A percentile compares a stretch with the other conserved stretches of the same genome.
These are phyloP conservation scores for Xylariaceae sp. DNA, from an alignment of 2,329 filamentous ascomycete species.

Conservation along the genomic window DNA sequence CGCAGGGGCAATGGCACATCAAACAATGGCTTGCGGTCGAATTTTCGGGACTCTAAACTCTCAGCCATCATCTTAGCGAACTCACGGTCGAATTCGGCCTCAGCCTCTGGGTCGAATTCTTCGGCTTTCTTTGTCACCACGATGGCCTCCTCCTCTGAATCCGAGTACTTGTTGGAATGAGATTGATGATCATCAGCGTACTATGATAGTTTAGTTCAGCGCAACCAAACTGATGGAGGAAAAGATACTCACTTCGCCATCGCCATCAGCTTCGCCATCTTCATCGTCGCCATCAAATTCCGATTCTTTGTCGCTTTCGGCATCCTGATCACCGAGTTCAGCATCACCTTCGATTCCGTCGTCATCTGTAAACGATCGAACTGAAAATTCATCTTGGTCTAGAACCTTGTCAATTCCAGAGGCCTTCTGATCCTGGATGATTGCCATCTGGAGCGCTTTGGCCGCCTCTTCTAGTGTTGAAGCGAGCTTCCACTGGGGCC, in stretches of 20 bases:
- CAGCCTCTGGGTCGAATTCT: conserved; percentile 83
- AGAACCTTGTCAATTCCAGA: conserved; percentile 62
- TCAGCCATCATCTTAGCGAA: conserved; percentile 98
- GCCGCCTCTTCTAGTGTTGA: conserved; percentile 76
- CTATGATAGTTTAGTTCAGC: conserved; percentile 27
- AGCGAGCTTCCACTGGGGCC: conserved; percentile 89
- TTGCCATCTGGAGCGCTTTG: conserved; percentile 77
- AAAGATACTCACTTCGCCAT: conserved; percentile 41
- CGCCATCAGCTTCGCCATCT: conserved; percentile 36
- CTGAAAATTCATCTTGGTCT: conserved; percentile 69
- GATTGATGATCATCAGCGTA: conserved; percentile 43
- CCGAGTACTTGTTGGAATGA: conserved; percentile 50
- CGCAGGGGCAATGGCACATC: conserved; percentile 97
- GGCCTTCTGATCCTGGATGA: conserved; percentile 82
- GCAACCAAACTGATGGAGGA: background rate
- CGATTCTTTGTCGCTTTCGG: conserved; percentile 53
- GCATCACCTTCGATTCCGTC: conserved; percentile 56
- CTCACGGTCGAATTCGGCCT: conserved; percentile 96
- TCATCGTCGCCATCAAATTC: conserved; percentile 57
- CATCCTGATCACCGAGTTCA: conserved; percentile 59
- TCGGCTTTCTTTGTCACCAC: conserved; percentile 89
- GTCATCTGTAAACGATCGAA: conserved; percentile 70
- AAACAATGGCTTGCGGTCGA: conserved; percentile 89
- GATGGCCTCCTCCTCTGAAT: conserved; percentile 81
- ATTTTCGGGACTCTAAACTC: conserved; percentile 90